Evolutionary conservation across 1,284 basidiomycete species (phyloP), one percentile per base, ranked within the genome.

Genomic region (Heliocybe sulcata): DNA sequence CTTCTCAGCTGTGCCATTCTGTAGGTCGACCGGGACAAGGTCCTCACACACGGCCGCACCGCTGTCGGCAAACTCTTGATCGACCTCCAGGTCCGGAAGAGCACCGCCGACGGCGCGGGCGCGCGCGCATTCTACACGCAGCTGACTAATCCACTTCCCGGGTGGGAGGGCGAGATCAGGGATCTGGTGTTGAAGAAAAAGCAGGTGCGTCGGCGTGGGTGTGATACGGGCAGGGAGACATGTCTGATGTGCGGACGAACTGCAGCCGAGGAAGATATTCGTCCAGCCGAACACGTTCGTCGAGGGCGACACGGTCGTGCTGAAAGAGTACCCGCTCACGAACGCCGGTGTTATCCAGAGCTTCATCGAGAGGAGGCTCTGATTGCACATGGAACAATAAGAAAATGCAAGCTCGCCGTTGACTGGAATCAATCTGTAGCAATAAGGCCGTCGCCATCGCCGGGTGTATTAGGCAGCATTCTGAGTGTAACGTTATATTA

Each of bases 81-180:
- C 54, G 81, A 91, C 57, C 72, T 93, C 3, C 90, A 93, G 67
- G 85, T 92, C 45, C 82, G 83, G 58, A 92, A 87, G 77, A 88
- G 86, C 65, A 89, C 86, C 1, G 91, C 90, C 19, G 90, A 92
- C 65, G 89, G 85, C 27, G 69, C 80, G 10, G 90, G 89, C 1
- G 84, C 90, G 6, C 80, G 83, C 42, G 71, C 77, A 58, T 93
- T 82, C 72, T 93, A 92, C 66, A 84, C 77, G 14, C 75, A 81
- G 38, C 72, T 93, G 56, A 93, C 91, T 9, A 83, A 78, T 27
- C 90, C 90, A 8, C 67, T 82, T 47, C 68, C 74, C 38, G 80
- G 81, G 3, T 93, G 90, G 89, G 77, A 85, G 52, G 79, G 79
- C 10, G 86, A 90, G 63, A 79, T 92, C 56, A 76, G 91, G 48